Conservation (phyloP, 352 stramenopile genomes). For the Blastocystis hominis region DNA sequence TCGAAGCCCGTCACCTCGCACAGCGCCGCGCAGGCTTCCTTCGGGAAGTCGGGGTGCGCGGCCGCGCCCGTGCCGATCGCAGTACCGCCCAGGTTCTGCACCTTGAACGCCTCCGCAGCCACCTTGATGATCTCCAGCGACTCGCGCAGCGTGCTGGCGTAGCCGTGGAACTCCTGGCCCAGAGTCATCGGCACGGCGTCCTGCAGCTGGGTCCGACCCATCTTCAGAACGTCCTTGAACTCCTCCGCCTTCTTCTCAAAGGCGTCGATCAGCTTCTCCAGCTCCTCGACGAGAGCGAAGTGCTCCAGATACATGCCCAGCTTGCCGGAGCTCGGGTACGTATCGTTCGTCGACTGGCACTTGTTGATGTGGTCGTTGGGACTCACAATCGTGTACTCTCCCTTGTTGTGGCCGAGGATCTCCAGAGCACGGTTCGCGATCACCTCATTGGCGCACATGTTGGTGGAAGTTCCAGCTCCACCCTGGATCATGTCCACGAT, state of each 20-base stretch:
- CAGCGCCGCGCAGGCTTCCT: background rate
- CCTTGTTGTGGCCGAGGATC: background rate
- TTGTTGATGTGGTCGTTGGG: conserved; percentile 71
- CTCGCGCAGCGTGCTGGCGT: conserved; percentile 65
- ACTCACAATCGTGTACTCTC: conserved; percentile 10
- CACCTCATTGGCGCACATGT: too few species aligned
- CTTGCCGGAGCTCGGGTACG: conserved; percentile 66
- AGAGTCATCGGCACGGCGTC: conserved; percentile 69
- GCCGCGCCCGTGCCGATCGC: conserved; percentile 66
- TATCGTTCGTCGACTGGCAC: conserved; percentile 69
- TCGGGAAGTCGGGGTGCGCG: conserved; percentile 11
- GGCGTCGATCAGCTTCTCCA: conserved; percentile 3
- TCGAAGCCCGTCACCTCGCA: conserved; percentile 37
- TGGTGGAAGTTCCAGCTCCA: too few species aligned
- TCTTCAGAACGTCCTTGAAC: conserved; percentile 65
- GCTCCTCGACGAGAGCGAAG: background rate
- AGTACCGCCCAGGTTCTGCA: conserved; percentile 67
- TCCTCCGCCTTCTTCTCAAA: conserved; percentile 32
- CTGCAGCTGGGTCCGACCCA: conserved; percentile 65
- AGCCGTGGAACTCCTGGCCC: conserved; percentile 10
- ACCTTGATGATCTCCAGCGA: conserved; percentile 65
- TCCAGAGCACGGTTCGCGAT: too few species aligned
- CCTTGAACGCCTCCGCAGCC: conserved; percentile 64
- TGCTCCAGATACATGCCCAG: conserved; percentile 61
- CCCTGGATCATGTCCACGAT: conserved; percentile 41